Evolutionary conservation across 2,329 filamentous ascomycete genomes (phyloP).

Genomic region (Hypoxylon rubiginosum): DNA sequence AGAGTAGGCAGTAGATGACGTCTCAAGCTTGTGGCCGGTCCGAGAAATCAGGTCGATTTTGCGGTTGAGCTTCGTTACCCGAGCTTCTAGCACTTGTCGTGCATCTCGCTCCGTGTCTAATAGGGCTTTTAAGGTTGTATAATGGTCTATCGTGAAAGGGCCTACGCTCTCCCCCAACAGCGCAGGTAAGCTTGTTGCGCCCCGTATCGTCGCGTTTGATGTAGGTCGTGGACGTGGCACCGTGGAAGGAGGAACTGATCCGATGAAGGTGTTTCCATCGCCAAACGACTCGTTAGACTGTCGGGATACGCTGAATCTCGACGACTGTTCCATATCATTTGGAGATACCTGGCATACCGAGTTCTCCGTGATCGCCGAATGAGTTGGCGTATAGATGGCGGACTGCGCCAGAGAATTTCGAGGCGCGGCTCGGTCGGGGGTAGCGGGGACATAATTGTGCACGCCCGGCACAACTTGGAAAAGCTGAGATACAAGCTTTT

Average conservation of each 20-base stretch:
- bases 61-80: conserved; percentile 67
- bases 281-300: conserved; percentile 62
- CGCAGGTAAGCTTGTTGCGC: conserved; percentile 60
- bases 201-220: conserved; percentile 64
- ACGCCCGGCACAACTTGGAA: conserved; percentile 62
- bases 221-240: conserved; percentile 54
- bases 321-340: conserved; percentile 45
- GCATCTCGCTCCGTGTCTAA: conserved; percentile 70
- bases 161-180: conserved; percentile 53
- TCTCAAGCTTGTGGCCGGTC: conserved; percentile 54
- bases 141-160: conserved; percentile 61
- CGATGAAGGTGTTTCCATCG: conserved; percentile 61
- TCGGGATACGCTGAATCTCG: conserved; percentile 54
- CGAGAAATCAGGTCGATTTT: conserved; percentile 63
- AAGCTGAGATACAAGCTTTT: conserved; percentile 65
- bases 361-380: conserved; percentile 49
- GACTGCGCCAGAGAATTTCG: conserved; percentile 45
- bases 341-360: conserved; percentile 50
- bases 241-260: conserved; percentile 53
- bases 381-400: conserved; percentile 46
- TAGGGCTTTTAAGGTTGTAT: conserved; percentile 64
- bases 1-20: conserved; percentile 53
- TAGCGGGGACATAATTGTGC: conserved; percentile 50
- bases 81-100: conserved; percentile 67
- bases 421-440: conserved; percentile 47